phyloP scores from a whole-genome alignment of 2,329 filamentous ascomycete species.

The Chrysoporthe cubensis region DNA sequence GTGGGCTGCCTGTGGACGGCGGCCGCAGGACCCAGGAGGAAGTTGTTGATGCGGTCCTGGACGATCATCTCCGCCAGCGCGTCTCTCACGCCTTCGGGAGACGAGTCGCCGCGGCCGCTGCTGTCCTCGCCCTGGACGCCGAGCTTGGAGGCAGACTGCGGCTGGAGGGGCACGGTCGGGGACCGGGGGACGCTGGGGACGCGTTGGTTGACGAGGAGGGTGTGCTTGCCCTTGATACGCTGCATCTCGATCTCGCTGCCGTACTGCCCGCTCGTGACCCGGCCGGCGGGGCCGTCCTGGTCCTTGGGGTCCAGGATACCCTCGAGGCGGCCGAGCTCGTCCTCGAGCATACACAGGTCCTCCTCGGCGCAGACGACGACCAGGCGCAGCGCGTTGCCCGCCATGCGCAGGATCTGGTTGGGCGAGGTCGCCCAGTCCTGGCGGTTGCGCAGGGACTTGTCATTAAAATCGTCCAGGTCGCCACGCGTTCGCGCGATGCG shows the following conservation, averaged over 20 bases:
- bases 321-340: slow-evolving; percentile 24
- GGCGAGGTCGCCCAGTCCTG: slow-evolving; percentile 25
- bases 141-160: slow-evolving; percentile 16
- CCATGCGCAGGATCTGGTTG: slow-evolving; percentile 25
- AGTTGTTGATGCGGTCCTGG: slow-evolving; percentile 16
- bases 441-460: slow-evolving; percentile 12
- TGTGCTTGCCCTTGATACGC: slow-evolving; percentile 4
- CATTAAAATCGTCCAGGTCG: slow-evolving; percentile 26
- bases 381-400: slow-evolving; percentile 24
- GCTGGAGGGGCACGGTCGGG: slow-evolving; percentile 15
- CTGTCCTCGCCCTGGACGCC: slow-evolving; percentile 11
- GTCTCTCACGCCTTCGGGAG: slow-evolving; percentile 11
- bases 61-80: neutral
- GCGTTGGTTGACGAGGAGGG: neutral
- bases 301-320: slow-evolving; percentile 21
- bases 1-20: neutral
- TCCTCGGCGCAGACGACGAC: slow-evolving; percentile 22
- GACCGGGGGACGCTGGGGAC: slow-evolving; percentile 13
- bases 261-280: slow-evolving; percentile 20
- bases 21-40: slow-evolving; percentile 2
- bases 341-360: slow-evolving; percentile 25
- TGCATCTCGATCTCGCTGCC: slow-evolving; percentile 22
- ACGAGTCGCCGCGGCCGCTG: neutral
- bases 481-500: slow-evolving; percentile 16
- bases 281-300: slow-evolving; percentile 13